A percentile compares a stretch with the other conserved stretches of the same genome.
These are phyloP conservation scores for Echinosophora koreensis DNA, from an alignment of 306 rosid species.

Conservation along the genomic window DNA sequence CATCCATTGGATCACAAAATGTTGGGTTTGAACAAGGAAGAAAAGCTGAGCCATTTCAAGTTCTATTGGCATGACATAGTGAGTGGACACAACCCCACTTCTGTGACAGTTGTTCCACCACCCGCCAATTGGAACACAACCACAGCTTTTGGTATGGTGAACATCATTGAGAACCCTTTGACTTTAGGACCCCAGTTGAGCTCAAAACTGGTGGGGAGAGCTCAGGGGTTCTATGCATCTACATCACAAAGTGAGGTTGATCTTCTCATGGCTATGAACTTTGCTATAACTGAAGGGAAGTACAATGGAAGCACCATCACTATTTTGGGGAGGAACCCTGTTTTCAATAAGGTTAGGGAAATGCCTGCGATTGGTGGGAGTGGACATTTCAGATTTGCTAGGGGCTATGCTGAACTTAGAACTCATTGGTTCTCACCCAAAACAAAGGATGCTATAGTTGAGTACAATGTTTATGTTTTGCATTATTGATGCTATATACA, in stretches of 20 bases:
- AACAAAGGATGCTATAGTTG: constrained; percentile 63
- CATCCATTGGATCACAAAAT: constrained; percentile 46
- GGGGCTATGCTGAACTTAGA: constrained; percentile 67
- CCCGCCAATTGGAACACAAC: constrained; percentile 25
- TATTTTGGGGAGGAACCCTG: constrained; percentile 67
- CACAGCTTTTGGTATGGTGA: constrained; percentile 48
- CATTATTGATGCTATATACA: constrained; percentile 29
- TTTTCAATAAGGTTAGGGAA: constrained; percentile 61
- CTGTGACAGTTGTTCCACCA: constrained; percentile 44
- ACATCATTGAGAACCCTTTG: constrained; percentile 55
- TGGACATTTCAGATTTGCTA: constrained; percentile 76
- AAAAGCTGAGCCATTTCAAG: constrained; percentile 68
- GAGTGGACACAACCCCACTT: constrained; percentile 52
- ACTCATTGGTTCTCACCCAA: constrained; percentile 42
- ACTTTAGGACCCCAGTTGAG: constrained; percentile 53
- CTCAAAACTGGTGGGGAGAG: constrained; percentile 58
- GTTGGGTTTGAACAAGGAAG: constrained; percentile 47
- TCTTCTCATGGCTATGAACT: constrained; percentile 76
- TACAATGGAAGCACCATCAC: constrained; percentile 79
- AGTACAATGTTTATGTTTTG: constrained; percentile 63
- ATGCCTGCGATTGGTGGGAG: constrained; percentile 90
- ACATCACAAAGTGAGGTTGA: constrained; percentile 57
- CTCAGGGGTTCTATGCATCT: constrained; percentile 69
- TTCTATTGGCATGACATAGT: constrained; percentile 76
- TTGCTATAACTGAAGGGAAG: constrained; percentile 65